phyloP scores from a whole-genome alignment of 1,139 yeast species.

The Eremothecium sinecaudum region DNA sequence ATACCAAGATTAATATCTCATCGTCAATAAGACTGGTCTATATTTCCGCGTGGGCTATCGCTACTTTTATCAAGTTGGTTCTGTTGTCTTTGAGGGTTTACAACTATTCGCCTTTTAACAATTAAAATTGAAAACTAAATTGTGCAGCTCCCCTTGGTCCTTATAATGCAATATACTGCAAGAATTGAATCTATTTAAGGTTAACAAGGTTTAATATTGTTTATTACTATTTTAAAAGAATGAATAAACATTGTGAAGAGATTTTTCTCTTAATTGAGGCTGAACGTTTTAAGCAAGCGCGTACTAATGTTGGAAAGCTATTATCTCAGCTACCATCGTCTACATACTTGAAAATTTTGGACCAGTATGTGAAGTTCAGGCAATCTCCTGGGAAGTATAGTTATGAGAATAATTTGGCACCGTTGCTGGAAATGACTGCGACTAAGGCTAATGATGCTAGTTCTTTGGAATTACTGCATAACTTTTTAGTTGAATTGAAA shows the following conservation, averaged over 20 bases:
- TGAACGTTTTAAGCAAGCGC: constrained; percentile 25
- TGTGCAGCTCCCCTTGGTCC: too few relatives aligned
- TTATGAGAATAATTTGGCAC: constrained; percentile 14
- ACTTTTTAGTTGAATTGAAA: constrained; percentile 21
- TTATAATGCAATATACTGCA: too few relatives aligned
- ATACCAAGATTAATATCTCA: too few relatives aligned
- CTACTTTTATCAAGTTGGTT: too few relatives aligned
- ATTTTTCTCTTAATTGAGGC: constrained; percentile 17
- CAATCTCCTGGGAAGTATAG: constrained; percentile 24
- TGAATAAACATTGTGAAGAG: constrained; percentile 14
- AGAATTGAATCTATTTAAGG: too few relatives aligned
- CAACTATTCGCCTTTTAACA: too few relatives aligned
- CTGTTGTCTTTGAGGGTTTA: too few relatives aligned
- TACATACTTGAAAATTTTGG: constrained; percentile 19
- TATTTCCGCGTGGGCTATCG: too few relatives aligned
- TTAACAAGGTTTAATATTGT: background rate
- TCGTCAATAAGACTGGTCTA: too few relatives aligned
- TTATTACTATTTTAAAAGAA: constrained; percentile 1
- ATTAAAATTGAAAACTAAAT: too few relatives aligned
- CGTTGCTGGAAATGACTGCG: constrained; percentile 12
- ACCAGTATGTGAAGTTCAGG: constrained; percentile 22
- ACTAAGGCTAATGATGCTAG: constrained; percentile 19
- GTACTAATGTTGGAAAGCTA: constrained; percentile 16
- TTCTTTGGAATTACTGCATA: constrained; percentile 22
- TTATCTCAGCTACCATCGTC: constrained; percentile 22